Evolutionary conservation across 1,139 yeast species (phyloP).

Genomic region (Yamadazyma buinensis): DNA sequence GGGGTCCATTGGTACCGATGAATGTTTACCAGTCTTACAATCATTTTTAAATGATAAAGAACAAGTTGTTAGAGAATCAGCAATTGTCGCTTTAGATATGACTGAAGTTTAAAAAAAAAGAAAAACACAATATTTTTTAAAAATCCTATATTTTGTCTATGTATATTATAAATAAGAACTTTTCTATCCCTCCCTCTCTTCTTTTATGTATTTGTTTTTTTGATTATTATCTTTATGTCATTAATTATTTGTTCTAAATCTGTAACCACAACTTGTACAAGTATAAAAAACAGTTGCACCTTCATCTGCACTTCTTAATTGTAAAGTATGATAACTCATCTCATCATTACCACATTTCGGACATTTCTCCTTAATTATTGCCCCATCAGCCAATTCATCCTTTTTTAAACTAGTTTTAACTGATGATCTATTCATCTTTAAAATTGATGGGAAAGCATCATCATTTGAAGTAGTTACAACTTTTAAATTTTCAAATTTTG

Average conservation of each 20-base stretch:
- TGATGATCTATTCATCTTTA: conserved; percentile 77
- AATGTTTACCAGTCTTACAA: conserved; percentile 83
- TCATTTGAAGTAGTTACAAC: conserved; percentile 84
- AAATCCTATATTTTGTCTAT: too few relatives aligned
- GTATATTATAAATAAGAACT: too few relatives aligned
- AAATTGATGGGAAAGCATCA: conserved; percentile 88
- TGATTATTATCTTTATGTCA: too few relatives aligned
- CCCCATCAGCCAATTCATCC: conserved; percentile 87
- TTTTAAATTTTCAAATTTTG: conserved; percentile 68
- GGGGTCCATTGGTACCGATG: conserved; percentile 96
- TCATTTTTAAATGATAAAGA: conserved; percentile 77
- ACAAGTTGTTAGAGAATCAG: conserved; percentile 91
- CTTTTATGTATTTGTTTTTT: background rate
- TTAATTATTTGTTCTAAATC: conserved; percentile 89
- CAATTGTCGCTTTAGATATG: conserved; percentile 96
- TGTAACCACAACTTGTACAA: conserved; percentile 88
- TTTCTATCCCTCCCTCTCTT: too few relatives aligned
- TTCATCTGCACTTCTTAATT: conserved; percentile 96
- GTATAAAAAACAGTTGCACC: conserved; percentile 97
- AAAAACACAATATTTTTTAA: too few relatives aligned
- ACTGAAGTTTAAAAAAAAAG: conserved; percentile 69
- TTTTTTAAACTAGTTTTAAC: conserved; percentile 80
- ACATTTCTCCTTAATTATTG: conserved; percentile 93
- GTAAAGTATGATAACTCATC: conserved; percentile 96
- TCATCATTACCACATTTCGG: conserved; percentile 97